A percentile compares a stretch with the other conserved stretches of the same genome.
Evolutionary conservation across 2,329 filamentous ascomycete species (phyloP).

Genomic region (Colletotrichum lupini): DNA sequence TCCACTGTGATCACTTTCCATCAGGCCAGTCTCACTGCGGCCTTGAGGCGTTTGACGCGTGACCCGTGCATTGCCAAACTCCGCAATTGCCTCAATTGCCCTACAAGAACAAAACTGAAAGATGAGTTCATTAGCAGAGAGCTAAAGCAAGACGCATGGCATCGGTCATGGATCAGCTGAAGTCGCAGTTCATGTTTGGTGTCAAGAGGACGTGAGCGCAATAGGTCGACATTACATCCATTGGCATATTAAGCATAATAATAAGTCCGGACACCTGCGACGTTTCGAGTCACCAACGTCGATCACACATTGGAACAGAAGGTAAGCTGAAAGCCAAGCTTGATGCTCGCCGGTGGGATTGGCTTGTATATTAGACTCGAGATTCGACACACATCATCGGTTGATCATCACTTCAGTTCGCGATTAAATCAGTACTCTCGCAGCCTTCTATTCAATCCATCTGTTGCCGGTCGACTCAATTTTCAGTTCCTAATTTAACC

Average conservation of each 20-base stretch:
- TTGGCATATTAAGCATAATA: neutral
- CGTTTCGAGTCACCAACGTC: neutral
- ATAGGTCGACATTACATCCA: neutral
- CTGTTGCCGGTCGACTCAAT: neutral
- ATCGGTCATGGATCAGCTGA: neutral
- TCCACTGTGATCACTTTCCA: too few relatives aligned
- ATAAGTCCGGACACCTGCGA: neutral
- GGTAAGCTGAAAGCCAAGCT: neutral
- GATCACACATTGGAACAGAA: neutral
- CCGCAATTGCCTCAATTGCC: too few relatives aligned
- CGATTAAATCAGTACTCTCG: neutral
- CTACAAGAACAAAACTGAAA: neutral
- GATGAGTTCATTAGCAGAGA: neutral
- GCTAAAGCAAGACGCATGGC: neutral
- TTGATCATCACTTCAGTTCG: neutral
- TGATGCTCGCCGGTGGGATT: neutral
- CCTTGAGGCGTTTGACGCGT: too few relatives aligned
- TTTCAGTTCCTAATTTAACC: neutral
- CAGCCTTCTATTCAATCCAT: neutral
- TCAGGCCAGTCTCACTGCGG: too few relatives aligned
- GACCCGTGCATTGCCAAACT: too few relatives aligned
- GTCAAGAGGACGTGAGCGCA: neutral
- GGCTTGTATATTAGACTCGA: neutral
- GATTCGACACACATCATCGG: neutral
- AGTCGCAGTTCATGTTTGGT: neutral